phyloP scores from a whole-genome alignment of 164 flowering plant genomes.

The Platanus orientalis region DNA sequence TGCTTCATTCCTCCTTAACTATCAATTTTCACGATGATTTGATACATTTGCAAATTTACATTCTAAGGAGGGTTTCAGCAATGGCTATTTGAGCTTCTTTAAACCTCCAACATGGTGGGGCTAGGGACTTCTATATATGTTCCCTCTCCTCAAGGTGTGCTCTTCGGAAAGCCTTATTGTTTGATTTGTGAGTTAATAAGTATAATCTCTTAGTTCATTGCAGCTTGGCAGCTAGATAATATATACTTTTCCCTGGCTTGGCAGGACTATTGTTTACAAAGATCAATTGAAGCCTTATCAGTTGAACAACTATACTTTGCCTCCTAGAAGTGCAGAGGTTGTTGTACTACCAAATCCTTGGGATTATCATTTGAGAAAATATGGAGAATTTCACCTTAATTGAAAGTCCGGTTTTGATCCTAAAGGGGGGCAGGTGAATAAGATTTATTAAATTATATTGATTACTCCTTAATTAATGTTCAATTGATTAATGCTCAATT shows the following conservation, averaged over 20 bases:
- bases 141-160: slow-evolving; percentile 90
- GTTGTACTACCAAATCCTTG: slow-evolving; percentile 69
- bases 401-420: too few relatives aligned
- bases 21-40: slow-evolving; percentile 4
- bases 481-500: too few relatives aligned
- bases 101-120: slow-evolving; percentile 78
- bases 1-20: neutral
- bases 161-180: neutral
- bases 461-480: too few relatives aligned
- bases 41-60: slow-evolving; percentile 66
- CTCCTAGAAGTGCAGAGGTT: slow-evolving; percentile 71
- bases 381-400: slow-evolving; percentile 68
- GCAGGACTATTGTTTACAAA: slow-evolving; percentile 96
- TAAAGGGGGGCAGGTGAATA: too few relatives aligned
- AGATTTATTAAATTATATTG: too few relatives aligned
- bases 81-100: slow-evolving; percentile 86
- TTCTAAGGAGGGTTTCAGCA: slow-evolving; percentile 86
- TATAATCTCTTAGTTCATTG: neutral
- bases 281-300: slow-evolving; percentile 96
- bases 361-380: slow-evolving; percentile 78
- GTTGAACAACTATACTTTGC: slow-evolving; percentile 61
- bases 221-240: neutral
- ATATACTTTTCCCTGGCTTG: slow-evolving; percentile 4
- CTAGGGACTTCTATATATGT: slow-evolving; percentile 91
- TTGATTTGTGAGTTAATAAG: neutral